These are phyloP conservation scores for Metarhizium rileyi DNA, from an alignment of 2,329 filamentous ascomycete species.

Conservation along the genomic window DNA sequence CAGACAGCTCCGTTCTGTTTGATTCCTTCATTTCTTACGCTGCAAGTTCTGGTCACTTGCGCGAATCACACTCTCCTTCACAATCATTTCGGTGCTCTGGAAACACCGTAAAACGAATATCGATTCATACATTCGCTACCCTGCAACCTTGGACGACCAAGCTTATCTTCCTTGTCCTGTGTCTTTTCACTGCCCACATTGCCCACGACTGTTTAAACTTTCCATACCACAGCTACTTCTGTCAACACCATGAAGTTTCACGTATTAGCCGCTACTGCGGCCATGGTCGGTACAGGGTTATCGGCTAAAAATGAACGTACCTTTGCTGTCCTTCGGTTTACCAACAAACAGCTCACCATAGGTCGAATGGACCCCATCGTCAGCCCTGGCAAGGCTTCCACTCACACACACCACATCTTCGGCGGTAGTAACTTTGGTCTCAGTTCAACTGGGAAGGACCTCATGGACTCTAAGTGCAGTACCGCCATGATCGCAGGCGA, in stretches of 20 bases:
- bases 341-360: conserved; percentile 52
- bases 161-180: background rate
- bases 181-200: conserved; percentile 3
- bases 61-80: conserved; percentile 16
- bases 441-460: conserved; percentile 49
- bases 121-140: conserved; percentile 2
- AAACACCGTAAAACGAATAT: conserved; percentile 17
- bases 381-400: conserved; percentile 44
- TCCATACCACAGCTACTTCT: background rate
- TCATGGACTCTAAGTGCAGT: conserved; percentile 55
- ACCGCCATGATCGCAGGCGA: conserved; percentile 60
- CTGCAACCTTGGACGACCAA: background rate
- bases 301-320: conserved; percentile 37
- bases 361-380: conserved; percentile 61
- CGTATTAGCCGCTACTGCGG: conserved; percentile 23
- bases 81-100: conserved; percentile 21
- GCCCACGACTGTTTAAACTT: background rate
- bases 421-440: conserved; percentile 60
- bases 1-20: conserved; percentile 19
- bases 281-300: conserved; percentile 26
- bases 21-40: conserved; percentile 19
- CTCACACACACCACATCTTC: conserved; percentile 62
- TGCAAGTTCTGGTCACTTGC: conserved; percentile 14
- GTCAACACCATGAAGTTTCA: conserved; percentile 25
- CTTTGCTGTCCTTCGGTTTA: conserved; percentile 63